phyloP scores from a whole-genome alignment of 2,329 filamentous ascomycete genomes.

The Cercospora zeina region DNA sequence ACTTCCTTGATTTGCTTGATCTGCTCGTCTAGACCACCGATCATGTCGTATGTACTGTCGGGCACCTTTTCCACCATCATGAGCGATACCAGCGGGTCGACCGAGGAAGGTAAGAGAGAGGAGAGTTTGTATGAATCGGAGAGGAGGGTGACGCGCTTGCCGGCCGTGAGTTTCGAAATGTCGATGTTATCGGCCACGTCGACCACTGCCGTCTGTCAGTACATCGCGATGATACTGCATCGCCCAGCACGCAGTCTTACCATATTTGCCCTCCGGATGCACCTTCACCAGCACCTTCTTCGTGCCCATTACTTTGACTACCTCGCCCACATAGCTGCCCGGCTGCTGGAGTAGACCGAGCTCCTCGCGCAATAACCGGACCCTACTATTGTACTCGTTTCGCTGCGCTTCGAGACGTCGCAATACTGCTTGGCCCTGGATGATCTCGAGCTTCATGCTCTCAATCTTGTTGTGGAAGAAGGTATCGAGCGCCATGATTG shows the following conservation, averaged over 20 bases:
- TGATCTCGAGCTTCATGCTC: constrained; percentile 99
- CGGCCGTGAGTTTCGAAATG: constrained; percentile 90
- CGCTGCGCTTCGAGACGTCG: constrained; percentile 94
- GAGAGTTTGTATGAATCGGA: constrained; percentile 98
- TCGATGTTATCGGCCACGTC: constrained; percentile 94
- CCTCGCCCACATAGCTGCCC: constrained; percentile 96
- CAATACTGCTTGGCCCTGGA: constrained; percentile 94
- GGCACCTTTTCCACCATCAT: constrained; percentile 99
- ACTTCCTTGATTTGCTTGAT: constrained; percentile 99
- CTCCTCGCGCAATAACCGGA: constrained; percentile 91
- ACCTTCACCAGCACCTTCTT: constrained; percentile 99
- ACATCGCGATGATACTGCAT: neutral
- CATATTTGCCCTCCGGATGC: constrained; percentile 99
- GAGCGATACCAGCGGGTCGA: constrained; percentile 95
- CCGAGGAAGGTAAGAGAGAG: constrained; percentile 96
- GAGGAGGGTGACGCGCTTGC: constrained; percentile 94
- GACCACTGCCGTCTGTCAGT: constrained; percentile 64
- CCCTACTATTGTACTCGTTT: constrained; percentile 98
- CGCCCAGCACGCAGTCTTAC: constrained; percentile 54
- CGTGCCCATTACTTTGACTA: constrained; percentile 99
- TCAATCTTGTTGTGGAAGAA: constrained; percentile 99
- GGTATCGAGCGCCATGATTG: constrained; percentile 94
- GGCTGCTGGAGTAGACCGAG: constrained; percentile 94
- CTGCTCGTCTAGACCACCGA: constrained; percentile 95
- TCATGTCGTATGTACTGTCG: constrained; percentile 99